Conservation (phyloP, 2,329 filamentous ascomycete species). For the Colletotrichum camelliae region DNA sequence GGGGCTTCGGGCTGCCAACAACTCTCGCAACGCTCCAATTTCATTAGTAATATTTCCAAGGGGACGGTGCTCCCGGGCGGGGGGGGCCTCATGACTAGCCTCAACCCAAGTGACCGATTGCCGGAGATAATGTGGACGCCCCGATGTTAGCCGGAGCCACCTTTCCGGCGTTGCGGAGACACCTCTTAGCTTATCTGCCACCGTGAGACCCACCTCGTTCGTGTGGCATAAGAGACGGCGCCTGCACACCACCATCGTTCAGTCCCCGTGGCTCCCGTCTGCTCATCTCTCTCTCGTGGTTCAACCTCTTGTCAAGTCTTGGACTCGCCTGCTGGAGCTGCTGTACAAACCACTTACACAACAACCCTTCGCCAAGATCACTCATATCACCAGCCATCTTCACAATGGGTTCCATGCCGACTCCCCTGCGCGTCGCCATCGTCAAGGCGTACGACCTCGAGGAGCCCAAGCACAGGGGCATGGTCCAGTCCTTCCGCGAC, state of each 20-base stretch:
- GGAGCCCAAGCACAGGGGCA: conserved; percentile 14
- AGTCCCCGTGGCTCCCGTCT: neutral
- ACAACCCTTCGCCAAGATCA: neutral
- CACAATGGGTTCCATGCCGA: conserved; percentile 8
- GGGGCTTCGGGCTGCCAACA: neutral
- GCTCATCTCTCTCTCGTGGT: neutral
- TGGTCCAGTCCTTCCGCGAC: conserved; percentile 10
- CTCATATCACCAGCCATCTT: neutral
- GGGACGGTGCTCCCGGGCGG: neutral
- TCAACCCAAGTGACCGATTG: conserved; percentile 4
- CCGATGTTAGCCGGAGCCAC: conserved; percentile 10
- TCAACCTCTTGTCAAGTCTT: neutral
- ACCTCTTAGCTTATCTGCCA: neutral
- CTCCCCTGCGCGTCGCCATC: conserved; percentile 11
- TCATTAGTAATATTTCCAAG: neutral
- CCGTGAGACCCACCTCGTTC: neutral
- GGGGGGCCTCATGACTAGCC: neutral
- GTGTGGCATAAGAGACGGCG: neutral
- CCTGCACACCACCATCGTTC: neutral
- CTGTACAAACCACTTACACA: neutral
- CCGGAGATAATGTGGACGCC: neutral
- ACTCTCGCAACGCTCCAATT: neutral
- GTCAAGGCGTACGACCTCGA: conserved; percentile 17
- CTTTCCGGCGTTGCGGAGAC: neutral
- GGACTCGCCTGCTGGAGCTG: neutral